Evolutionary conservation across 2,329 filamentous ascomycete genomes (phyloP).

Genomic region (Teratosphaeria nubilosa): DNA sequence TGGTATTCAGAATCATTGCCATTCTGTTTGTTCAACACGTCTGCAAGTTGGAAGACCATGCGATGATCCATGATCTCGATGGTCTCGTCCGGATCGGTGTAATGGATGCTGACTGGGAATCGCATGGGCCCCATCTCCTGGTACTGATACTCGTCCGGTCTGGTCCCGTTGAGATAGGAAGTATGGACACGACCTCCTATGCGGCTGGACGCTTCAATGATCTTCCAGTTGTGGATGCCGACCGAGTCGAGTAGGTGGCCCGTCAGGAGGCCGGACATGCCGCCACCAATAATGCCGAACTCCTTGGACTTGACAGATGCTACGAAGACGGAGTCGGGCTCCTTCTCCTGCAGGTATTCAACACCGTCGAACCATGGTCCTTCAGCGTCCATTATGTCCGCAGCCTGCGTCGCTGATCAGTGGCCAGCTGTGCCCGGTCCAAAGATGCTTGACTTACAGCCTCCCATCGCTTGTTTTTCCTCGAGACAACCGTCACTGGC

Average conservation of each 20-base stretch:
- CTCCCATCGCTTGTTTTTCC: conserved; percentile 26
- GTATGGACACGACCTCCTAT: conserved; percentile 57
- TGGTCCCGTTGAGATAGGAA: conserved; percentile 49
- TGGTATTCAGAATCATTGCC: conserved; percentile 36
- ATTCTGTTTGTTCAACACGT: conserved; percentile 51
- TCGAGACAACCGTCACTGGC: conserved; percentile 28
- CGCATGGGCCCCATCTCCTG: conserved; percentile 60
- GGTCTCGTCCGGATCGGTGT: conserved; percentile 41
- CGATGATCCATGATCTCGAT: conserved; percentile 52
- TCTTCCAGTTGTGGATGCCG: conserved; percentile 51
- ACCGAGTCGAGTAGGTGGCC: conserved; percentile 39
- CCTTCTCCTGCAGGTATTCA: conserved; percentile 45
- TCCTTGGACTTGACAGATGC: conserved; percentile 45
- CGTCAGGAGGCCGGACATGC: conserved; percentile 56
- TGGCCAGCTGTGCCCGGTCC: not conserved
- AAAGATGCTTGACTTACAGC: conserved; percentile 12
- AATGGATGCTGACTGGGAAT: conserved; percentile 44
- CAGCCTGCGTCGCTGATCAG: conserved; percentile 10
- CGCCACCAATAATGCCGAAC: conserved; percentile 55
- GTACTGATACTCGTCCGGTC: conserved; percentile 54
- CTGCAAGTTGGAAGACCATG: conserved; percentile 54
- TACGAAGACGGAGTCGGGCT: conserved; percentile 44
- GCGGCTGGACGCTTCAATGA: conserved; percentile 50
- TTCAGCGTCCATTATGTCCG: conserved; percentile 43
- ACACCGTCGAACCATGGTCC: conserved; percentile 60